phyloP scores from a whole-genome alignment of 768 basidiomycete species.

The Gloeostereum incarnatum region DNA sequence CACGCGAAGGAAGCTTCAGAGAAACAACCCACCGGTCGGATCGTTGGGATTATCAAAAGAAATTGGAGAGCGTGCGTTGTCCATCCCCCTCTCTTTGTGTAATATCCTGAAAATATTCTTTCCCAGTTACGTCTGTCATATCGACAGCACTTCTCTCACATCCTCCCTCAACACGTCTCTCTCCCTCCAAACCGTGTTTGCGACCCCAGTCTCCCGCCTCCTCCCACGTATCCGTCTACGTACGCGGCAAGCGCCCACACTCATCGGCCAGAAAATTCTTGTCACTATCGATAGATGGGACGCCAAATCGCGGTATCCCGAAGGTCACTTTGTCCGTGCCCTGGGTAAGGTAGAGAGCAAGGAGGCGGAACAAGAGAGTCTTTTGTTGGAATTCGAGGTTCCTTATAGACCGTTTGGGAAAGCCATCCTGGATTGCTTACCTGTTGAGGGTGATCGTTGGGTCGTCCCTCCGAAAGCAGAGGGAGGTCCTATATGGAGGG shows the following conservation, averaged over 20 bases:
- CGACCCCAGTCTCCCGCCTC: constrained; percentile 83
- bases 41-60: constrained; percentile 89
- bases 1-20: constrained; percentile 31
- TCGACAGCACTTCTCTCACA: constrained; percentile 83
- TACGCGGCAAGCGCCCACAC: constrained; percentile 85
- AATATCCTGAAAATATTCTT: constrained; percentile 3
- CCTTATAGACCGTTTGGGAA: constrained; percentile 96
- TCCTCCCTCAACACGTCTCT: constrained; percentile 71
- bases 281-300: constrained; percentile 95
- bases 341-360: constrained; percentile 89
- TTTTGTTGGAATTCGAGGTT: constrained; percentile 91
- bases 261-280: constrained; percentile 91
- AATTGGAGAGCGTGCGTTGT: constrained; percentile 85
- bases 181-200: constrained; percentile 87
- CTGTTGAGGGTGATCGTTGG: constrained; percentile 85
- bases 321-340: constrained; percentile 93
- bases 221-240: constrained; percentile 91
- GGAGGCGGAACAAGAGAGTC: constrained; percentile 91
- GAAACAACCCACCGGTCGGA: constrained; percentile 83
- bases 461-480: constrained; percentile 74
- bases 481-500: constrained; percentile 54
- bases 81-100: constrained; percentile 4
- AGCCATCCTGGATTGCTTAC: constrained; percentile 87
- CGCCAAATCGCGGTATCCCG: constrained; percentile 79
- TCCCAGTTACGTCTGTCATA: constrained; percentile 83